phyloP scores from a whole-genome alignment of 805 yeast genomes.

The Zygoascus biomembranicola region DNA sequence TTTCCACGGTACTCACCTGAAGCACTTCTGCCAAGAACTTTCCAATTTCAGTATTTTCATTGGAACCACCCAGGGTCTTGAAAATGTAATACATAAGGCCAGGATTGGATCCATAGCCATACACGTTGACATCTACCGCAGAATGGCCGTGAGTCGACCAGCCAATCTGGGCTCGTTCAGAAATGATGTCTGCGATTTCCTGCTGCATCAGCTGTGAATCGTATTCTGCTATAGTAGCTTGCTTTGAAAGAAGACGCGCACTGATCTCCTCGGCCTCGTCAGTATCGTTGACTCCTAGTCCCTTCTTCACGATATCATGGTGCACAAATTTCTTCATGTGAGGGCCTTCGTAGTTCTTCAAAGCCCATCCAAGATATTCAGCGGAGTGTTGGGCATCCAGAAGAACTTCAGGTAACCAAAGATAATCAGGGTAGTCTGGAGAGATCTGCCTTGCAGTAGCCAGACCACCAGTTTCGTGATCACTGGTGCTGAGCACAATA shows the following conservation, averaged over 20 bases:
- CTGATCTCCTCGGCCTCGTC: slow-evolving; percentile 43
- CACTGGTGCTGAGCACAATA: slow-evolving; percentile 72
- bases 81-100: slow-evolving; percentile 13
- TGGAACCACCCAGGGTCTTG: slow-evolving; percentile 60
- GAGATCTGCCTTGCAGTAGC: slow-evolving; percentile 76
- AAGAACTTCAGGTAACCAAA: slow-evolving; percentile 79
- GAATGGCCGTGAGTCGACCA: slow-evolving; percentile 97
- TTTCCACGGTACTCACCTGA: slow-evolving; percentile 26
- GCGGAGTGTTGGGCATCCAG: slow-evolving; percentile 67
- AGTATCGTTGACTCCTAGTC: slow-evolving; percentile 58
- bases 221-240: slow-evolving; percentile 19
- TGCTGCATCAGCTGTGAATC: slow-evolving; percentile 27
- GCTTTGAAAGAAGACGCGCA: slow-evolving; percentile 31
- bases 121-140: slow-evolving; percentile 86
- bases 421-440: slow-evolving; percentile 67
- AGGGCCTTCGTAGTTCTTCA: slow-evolving; percentile 34
- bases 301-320: slow-evolving; percentile 48
- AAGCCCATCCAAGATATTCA: slow-evolving; percentile 46
- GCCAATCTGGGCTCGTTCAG: slow-evolving; percentile 82
- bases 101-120: slow-evolving; percentile 59
- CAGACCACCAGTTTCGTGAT: slow-evolving; percentile 94
- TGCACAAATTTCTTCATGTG: slow-evolving; percentile 39
- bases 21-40: slow-evolving; percentile 51
- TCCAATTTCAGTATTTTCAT: slow-evolving; percentile 84
- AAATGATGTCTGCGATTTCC: slow-evolving; percentile 59